Conservation (phyloP, 345 rosid species). For the Pugionium dolabratum region DNA sequence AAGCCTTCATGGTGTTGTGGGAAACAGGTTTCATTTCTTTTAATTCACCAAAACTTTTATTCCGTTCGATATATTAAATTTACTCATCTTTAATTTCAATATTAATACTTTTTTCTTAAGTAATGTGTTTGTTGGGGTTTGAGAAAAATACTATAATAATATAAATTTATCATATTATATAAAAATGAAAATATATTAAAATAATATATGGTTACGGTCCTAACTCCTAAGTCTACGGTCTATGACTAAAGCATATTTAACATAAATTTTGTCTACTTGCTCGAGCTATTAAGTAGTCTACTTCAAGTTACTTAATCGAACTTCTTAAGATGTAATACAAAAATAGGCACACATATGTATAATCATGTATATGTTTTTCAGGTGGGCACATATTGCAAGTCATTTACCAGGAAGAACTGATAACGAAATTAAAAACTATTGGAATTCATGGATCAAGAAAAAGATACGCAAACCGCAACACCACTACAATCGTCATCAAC, state of each 20-base stretch:
- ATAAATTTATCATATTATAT: background rate
- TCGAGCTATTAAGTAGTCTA: conserved; percentile 21
- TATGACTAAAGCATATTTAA: conserved; percentile 32
- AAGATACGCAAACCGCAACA: conserved; percentile 69
- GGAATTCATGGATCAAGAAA: conserved; percentile 99
- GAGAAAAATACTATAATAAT: background rate
- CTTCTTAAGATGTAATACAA: conserved; percentile 23
- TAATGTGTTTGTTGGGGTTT: conserved; percentile 20
- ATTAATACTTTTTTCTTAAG: background rate
- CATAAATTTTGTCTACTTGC: conserved; percentile 36
- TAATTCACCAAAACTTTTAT: conserved; percentile 1
- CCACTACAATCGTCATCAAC: conserved; percentile 43
- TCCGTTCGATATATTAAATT: background rate
- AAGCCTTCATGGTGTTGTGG: conserved; percentile 96
- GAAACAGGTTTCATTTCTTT: conserved; percentile 69
- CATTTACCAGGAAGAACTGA: conserved; percentile 96
- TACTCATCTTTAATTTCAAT: background rate
- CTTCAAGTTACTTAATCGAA: conserved; percentile 28
- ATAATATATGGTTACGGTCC: conserved; percentile 25
- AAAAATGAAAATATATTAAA: background rate
- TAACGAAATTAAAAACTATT: conserved; percentile 92
- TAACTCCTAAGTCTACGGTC: conserved; percentile 21
- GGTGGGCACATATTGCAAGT: conserved; percentile 99
- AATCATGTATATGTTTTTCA: conserved; percentile 33
- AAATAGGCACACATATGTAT: background rate